Evolutionary conservation across 108 stramenopile species (phyloP).

Genomic region (Skeletonema costatum): DNA sequence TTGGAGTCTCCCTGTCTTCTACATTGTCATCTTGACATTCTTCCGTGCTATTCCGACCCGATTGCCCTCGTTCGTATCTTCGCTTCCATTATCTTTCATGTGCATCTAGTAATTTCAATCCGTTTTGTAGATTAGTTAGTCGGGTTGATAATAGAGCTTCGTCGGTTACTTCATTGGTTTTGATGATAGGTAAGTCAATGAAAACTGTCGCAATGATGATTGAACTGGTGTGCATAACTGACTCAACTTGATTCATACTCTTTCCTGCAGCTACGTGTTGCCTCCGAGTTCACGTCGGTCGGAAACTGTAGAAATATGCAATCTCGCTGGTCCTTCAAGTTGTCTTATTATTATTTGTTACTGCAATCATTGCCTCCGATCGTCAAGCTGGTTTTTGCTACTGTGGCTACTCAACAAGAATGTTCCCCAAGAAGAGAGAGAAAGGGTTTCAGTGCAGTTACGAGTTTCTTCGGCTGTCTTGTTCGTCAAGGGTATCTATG

Average conservation of each 20-base stretch:
- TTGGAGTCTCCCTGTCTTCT: not conserved
- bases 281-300: not conserved
- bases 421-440: not conserved
- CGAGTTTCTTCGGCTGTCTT: not conserved
- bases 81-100: not conserved
- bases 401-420: not conserved
- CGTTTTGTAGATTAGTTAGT: not conserved
- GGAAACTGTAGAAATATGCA: not conserved
- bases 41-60: not conserved
- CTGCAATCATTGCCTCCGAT: not conserved
- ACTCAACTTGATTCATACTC: not conserved
- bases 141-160: not conserved
- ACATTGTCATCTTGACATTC: not conserved
- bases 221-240: not conserved
- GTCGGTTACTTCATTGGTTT: not conserved
- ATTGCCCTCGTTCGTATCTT: not conserved
- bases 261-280: not conserved
- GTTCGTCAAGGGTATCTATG: not conserved
- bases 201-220: not conserved
- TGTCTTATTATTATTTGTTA: not conserved
- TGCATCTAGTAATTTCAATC: not conserved
- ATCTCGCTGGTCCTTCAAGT: not conserved
- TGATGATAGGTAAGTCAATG: not conserved
- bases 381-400: not conserved
- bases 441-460: not conserved